These are phyloP conservation scores for Coemansia sp. DNA, from an alignment of 192 early-diverging fungal genomes.

Conservation along the genomic window DNA sequence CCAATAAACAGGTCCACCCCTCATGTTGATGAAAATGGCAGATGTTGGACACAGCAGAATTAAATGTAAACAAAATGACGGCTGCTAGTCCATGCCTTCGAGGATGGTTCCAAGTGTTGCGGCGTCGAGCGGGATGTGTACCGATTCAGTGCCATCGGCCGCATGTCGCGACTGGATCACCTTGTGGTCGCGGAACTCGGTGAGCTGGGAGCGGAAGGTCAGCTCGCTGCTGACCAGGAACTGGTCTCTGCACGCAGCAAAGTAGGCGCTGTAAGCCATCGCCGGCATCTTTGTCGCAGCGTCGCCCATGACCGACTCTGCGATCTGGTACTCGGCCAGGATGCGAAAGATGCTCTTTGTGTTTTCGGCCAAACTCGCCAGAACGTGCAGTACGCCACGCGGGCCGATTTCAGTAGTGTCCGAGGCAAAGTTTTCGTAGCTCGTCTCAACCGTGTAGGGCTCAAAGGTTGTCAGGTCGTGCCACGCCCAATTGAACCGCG, in stretches of 20 bases:
- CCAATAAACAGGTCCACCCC: not conserved
- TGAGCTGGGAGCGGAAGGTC: conserved; percentile 86
- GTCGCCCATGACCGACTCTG: conserved; percentile 35
- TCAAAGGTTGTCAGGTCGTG: conserved; percentile 89
- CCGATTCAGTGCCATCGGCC: conserved; percentile 43
- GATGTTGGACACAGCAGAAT: not conserved
- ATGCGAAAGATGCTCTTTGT: conserved; percentile 82
- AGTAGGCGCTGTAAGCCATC: conserved; percentile 68
- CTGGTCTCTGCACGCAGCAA: conserved; percentile 70
- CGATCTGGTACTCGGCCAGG: conserved; percentile 81
- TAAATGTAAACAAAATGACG: not conserved
- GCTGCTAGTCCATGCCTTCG: conserved; percentile 57
- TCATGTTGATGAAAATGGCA: not conserved
- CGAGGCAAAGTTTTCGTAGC: conserved; percentile 73
- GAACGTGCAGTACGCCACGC: conserved; percentile 73
- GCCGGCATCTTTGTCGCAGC: conserved; percentile 26
- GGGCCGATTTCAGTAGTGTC: conserved; percentile 58
- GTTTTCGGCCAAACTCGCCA: conserved; percentile 80
- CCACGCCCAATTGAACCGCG: conserved; percentile 82
- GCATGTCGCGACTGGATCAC: conserved; percentile 67
- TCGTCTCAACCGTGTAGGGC: conserved; percentile 78
- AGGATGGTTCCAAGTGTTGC: conserved; percentile 64
- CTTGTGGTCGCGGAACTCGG: conserved; percentile 90
- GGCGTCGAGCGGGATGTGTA: conserved; percentile 62
- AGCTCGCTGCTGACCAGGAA: conserved; percentile 82